Conservation (phyloP, 129 eudicot genomes). For the Chrysanthemum seticuspe region DNA sequence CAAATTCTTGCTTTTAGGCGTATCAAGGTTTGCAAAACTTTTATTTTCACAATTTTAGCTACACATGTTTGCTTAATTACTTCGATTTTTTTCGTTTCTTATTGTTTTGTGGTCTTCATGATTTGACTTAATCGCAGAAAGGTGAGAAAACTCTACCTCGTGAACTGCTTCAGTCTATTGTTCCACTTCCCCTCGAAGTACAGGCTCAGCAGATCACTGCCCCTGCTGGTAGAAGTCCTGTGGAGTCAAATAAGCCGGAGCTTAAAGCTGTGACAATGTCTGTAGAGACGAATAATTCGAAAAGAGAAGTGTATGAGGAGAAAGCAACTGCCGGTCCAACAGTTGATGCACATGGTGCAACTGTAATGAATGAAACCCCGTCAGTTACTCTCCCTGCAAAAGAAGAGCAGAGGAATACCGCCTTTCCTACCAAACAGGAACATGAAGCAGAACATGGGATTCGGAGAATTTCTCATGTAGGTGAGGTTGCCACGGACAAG, state of each 20-base stretch:
- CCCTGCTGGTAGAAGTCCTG: constrained; percentile 45
- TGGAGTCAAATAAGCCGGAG: constrained; percentile 57
- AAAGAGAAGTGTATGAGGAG: constrained; percentile 51
- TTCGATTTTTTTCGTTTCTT: not conserved
- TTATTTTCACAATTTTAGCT: not conserved
- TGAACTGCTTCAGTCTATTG: constrained; percentile 75
- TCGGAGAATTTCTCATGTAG: constrained; percentile 42
- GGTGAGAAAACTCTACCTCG: constrained; percentile 86
- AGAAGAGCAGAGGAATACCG: constrained; percentile 39
- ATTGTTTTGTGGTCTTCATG: constrained; percentile 14
- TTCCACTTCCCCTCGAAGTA: constrained; percentile 82
- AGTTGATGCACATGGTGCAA: constrained; percentile 34
- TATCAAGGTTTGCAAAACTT: constrained; percentile 53
- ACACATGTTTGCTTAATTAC: not conserved
- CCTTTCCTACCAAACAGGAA: constrained; percentile 56
- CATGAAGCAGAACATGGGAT: constrained; percentile 49
- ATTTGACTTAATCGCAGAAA: constrained; percentile 50
- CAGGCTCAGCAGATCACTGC: constrained; percentile 49
- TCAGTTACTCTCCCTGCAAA: constrained; percentile 18
- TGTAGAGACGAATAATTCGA: constrained; percentile 28
- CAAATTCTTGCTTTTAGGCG: constrained; percentile 96
- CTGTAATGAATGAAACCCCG: constrained; percentile 21
- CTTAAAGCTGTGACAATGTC: constrained; percentile 33
- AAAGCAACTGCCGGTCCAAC: constrained; percentile 29
- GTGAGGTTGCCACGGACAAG: constrained; percentile 55